Conservation (phyloP, 495 filamentous ascomycete genomes). For the Daldinia loculata region DNA sequence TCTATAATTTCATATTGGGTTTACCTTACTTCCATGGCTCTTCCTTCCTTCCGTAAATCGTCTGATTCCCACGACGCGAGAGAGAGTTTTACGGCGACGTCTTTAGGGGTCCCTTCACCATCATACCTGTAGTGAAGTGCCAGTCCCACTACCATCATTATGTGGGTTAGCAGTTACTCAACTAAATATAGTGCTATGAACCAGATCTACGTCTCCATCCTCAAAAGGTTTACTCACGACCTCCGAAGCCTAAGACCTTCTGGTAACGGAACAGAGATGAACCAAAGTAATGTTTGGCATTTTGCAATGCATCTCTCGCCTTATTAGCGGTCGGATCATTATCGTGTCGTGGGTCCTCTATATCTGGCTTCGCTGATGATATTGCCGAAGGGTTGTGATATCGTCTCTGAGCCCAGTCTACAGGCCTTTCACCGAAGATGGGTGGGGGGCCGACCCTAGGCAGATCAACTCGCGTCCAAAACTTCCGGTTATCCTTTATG, state of each 20-base stretch:
- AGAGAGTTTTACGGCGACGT: conserved; percentile 20
- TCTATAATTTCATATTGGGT: neutral
- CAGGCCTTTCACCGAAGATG: neutral
- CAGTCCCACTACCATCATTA: conserved; percentile 15
- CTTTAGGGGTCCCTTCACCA: neutral
- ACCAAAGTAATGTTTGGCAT: neutral
- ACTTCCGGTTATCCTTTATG: neutral
- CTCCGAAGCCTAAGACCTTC: conserved; percentile 23
- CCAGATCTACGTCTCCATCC: neutral
- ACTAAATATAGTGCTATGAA: neutral
- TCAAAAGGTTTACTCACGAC: conserved; percentile 17
- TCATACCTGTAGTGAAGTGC: conserved; percentile 23
- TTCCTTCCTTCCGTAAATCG: conserved; percentile 11
- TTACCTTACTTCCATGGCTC: neutral
- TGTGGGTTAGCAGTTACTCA: conserved; percentile 5
- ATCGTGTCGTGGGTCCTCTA: neutral
- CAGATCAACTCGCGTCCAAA: neutral
- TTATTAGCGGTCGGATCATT: neutral
- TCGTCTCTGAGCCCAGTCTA: neutral
- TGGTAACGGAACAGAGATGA: neutral
- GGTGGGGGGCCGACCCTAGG: neutral
- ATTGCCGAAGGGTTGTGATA: neutral
- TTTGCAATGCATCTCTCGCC: neutral
- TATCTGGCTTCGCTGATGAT: neutral
- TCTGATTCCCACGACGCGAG: neutral